These are phyloP conservation scores for Paxillus rubicundulus DNA, from an alignment of 768 basidiomycete genomes.

Conservation along the genomic window DNA sequence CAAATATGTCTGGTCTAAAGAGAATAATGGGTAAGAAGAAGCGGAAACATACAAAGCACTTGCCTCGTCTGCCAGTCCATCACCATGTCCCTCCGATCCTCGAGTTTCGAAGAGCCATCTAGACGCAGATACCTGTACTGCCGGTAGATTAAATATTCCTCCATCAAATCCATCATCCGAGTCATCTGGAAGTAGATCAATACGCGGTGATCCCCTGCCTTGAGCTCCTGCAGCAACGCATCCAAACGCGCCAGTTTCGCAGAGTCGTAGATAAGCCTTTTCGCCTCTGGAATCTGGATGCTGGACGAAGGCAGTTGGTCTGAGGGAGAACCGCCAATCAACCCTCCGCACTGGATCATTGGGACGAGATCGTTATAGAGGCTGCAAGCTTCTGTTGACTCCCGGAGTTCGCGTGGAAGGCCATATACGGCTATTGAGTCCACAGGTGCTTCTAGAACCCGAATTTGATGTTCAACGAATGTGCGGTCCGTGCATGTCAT, in stretches of 20 bases:
- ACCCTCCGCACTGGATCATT: slow-evolving; percentile 60
- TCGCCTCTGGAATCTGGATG: slow-evolving; percentile 93
- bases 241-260: slow-evolving; percentile 94
- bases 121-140: slow-evolving; percentile 94
- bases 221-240: slow-evolving; percentile 84
- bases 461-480: slow-evolving; percentile 70
- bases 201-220: slow-evolving; percentile 89
- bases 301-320: slow-evolving; percentile 77
- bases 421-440: slow-evolving; percentile 83
- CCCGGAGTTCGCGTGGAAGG: slow-evolving; percentile 61
- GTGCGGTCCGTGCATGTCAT: slow-evolving; percentile 72
- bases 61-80: slow-evolving; percentile 98
- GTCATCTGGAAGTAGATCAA: slow-evolving; percentile 99
- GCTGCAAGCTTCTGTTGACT: slow-evolving; percentile 51
- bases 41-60: slow-evolving; percentile 17
- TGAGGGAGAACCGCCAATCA: slow-evolving; percentile 61
- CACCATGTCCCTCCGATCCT: slow-evolving; percentile 98
- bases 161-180: slow-evolving; percentile 98
- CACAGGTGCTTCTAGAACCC: slow-evolving; percentile 61
- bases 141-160: slow-evolving; percentile 95
- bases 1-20: slow-evolving; percentile 76
- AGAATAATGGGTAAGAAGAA: background rate
- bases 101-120: slow-evolving; percentile 91
- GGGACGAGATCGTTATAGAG: slow-evolving; percentile 52
- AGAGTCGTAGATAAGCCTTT: slow-evolving; percentile 93